These are phyloP conservation scores for Paraphysoderma sedebokerense DNA, from an alignment of 371 early-diverging fungal species.

Conservation along the genomic window DNA sequence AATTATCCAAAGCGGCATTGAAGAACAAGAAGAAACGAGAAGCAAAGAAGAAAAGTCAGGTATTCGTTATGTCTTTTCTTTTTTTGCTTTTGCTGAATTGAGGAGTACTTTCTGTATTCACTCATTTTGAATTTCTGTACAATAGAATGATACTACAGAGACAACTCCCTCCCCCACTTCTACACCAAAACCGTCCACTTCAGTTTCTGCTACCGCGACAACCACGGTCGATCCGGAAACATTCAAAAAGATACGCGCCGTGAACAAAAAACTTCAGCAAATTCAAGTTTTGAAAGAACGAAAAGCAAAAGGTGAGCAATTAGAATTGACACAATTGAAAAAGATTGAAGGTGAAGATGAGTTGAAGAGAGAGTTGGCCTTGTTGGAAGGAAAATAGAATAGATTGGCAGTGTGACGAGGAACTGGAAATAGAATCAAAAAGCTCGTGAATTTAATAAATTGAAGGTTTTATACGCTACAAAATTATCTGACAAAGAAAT, in stretches of 20 bases:
- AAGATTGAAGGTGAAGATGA: constrained; percentile 4
- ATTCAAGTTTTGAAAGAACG: constrained; percentile 68
- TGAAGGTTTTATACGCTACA: too few relatives aligned
- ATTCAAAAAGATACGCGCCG: constrained; percentile 56
- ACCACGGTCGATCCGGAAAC: constrained; percentile 4
- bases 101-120: constrained; percentile 10
- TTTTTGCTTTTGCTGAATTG: neutral
- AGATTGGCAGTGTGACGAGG: too few relatives aligned
- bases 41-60: constrained; percentile 19
- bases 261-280: constrained; percentile 79
- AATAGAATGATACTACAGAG: neutral
- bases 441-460: too few relatives aligned
- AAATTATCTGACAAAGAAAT: too few relatives aligned
- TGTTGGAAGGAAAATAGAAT: too few relatives aligned
- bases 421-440: too few relatives aligned
- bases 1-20: constrained; percentile 21
- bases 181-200: constrained; percentile 3
- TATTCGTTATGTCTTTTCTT: neutral
- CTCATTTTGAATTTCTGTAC: constrained; percentile 14
- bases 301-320: constrained; percentile 49
- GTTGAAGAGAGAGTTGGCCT: neutral
- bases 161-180: neutral
- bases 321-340: constrained; percentile 63
- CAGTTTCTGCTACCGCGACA: constrained; percentile 1
- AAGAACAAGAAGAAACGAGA: constrained; percentile 45